These are phyloP conservation scores for Aureobasidium subglaciale DNA, from an alignment of 2,329 filamentous ascomycete species.

Conservation along the genomic window DNA sequence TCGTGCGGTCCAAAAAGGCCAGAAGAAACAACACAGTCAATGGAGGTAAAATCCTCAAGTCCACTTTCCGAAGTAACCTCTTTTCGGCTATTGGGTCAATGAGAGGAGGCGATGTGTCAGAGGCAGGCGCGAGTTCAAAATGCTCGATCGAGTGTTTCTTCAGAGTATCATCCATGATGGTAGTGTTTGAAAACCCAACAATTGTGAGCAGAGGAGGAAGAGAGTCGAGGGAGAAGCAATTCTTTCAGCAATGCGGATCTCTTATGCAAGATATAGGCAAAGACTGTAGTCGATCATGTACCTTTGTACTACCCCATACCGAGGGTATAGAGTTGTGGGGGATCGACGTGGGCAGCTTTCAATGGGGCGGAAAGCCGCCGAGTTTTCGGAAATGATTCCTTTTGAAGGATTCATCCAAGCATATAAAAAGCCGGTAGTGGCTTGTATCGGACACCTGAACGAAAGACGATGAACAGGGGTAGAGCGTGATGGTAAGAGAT, in stretches of 20 bases:
- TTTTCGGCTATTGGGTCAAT: constrained; percentile 29
- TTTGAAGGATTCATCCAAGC: background rate
- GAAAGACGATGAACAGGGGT: background rate
- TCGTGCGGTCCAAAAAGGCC: constrained; percentile 39
- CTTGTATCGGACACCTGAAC: background rate
- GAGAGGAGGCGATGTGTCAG: background rate
- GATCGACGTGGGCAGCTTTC: background rate
- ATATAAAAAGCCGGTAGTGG: background rate
- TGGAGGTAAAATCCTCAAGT: constrained; percentile 42
- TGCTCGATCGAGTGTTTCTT: constrained; percentile 10
- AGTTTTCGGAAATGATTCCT: background rate
- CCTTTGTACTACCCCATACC: background rate
- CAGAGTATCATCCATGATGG: background rate
- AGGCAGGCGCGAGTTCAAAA: background rate
- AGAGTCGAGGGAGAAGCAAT: too few species aligned
- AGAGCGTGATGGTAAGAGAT: background rate
- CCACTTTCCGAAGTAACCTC: constrained; percentile 42
- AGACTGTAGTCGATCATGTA: too few species aligned
- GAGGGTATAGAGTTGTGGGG: constrained; percentile 2
- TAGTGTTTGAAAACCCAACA: too few species aligned
- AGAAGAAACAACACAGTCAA: constrained; percentile 40
- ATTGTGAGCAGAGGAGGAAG: too few species aligned
- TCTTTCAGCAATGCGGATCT: too few species aligned
- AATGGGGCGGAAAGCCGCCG: constrained; percentile 3
- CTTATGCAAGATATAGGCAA: too few species aligned